Conservation (phyloP, 257 asterid genomes). For the Salvia hispanica region DNA sequence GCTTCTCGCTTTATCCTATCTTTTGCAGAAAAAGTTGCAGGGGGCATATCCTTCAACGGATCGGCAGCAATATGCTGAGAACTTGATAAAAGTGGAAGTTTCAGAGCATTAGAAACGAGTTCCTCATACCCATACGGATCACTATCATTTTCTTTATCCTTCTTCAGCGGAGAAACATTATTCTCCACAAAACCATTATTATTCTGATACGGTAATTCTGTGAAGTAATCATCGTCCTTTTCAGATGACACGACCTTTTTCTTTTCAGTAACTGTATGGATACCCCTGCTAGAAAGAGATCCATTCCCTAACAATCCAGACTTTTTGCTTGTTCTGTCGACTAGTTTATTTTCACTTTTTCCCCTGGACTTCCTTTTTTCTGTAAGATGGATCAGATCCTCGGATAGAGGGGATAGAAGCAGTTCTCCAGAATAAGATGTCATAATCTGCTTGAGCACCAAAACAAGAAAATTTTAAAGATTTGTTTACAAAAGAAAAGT, state of each 20-base stretch:
- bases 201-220: conserved; percentile 37
- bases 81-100: conserved; percentile 78
- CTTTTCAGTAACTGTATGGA: conserved; percentile 46
- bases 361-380: conserved; percentile 50
- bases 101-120: conserved; percentile 72
- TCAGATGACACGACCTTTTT: conserved; percentile 46
- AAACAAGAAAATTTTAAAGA: conserved; percentile 25
- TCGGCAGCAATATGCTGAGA: conserved; percentile 39
- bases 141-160: conserved; percentile 57
- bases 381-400: conserved; percentile 51
- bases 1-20: conserved; percentile 42
- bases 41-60: conserved; percentile 43
- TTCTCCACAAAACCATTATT: conserved; percentile 33
- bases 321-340: conserved; percentile 38
- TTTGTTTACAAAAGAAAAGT: conserved; percentile 17
- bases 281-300: conserved; percentile 48
- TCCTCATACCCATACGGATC: conserved; percentile 67
- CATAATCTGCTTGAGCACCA: conserved; percentile 68
- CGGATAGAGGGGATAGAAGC: conserved; percentile 80
- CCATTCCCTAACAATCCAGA: conserved; percentile 51
- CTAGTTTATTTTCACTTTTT: conserved; percentile 45
- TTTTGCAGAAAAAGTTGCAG: conserved; percentile 27
- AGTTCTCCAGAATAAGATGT: conserved; percentile 62
- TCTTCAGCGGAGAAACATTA: conserved; percentile 41
- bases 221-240: conserved; percentile 37